Evolutionary conservation across 768 basidiomycete species (phyloP), one percentile per base, ranked within the genome.

Genomic region (Cystofilobasidium macerans): DNA sequence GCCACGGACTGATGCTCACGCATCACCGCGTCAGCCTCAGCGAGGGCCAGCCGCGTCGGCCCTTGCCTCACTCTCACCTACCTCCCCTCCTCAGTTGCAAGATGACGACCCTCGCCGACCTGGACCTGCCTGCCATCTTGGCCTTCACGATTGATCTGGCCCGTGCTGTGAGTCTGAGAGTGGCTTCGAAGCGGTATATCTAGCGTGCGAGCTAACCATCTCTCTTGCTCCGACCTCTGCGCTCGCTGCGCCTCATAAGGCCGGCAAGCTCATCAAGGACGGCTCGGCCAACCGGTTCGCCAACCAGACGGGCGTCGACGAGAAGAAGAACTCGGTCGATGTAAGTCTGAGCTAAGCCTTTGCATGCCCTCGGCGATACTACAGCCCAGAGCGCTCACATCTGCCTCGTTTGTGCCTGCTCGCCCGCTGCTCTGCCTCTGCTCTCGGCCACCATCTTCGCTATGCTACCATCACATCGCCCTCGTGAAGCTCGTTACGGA

Each of bases 311-410:
- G 72, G 73, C 28, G 79, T 87, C 40, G 82, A 82, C 69, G 86
- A 88, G 79, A 98, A 95, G 82, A 89, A 89, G 78, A 95, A 93
- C 73, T 83, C 90, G 3, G 90, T 92, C 26, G 93, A 95, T 77
- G 73, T 73, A n/a, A n/a, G n/a, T n/a, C n/a, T n/a, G n/a, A n/a
- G n/a, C n/a, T n/a, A n/a, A n/a, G n/a, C n/a, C n/a, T n/a, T n/a
- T n/a, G n/a, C n/a, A n/a, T n/a, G n/a, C n/a, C n/a, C n/a, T n/a
- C n/a, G n/a, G n/a, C n/a, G n/a, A n/a, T n/a, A n/a, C n/a, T n/a
- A n/a, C n/a, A n/a, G n/a, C n/a, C n/a, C n/a, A n/a, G n/a, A n/a
- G 8, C 38, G 38, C 38, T 40, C 9, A 40, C 38, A 16, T 40
- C 8, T 40, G 38, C 38, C 38, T 38, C 24, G 30, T n/a, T n/a